Conservation (phyloP, 495 filamentous ascomycete species). For the Xylaria telfairii region DNA sequence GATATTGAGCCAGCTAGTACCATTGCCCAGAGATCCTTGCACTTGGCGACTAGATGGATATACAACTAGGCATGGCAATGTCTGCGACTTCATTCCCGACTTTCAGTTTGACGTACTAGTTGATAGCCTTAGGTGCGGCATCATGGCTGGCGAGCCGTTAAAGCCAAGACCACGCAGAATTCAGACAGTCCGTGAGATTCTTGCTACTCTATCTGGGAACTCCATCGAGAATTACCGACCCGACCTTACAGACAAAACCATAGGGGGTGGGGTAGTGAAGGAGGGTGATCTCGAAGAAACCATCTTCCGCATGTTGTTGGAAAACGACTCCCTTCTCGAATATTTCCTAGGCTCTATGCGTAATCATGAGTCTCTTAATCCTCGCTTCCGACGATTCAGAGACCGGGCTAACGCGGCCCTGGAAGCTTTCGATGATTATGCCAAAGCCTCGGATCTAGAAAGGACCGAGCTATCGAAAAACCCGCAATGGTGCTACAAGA, state of each 20-base stretch:
- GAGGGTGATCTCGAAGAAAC: slow-evolving; percentile 53
- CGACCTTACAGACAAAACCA: slow-evolving; percentile 43
- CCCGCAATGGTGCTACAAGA: slow-evolving; percentile 47
- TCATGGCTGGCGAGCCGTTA: slow-evolving; percentile 39
- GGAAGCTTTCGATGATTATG: slow-evolving; percentile 43
- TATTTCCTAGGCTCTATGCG: slow-evolving; percentile 47
- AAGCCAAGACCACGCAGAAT: slow-evolving; percentile 42
- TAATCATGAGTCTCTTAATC: slow-evolving; percentile 44
- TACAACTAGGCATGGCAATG: slow-evolving; percentile 49
- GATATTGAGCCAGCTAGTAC: slow-evolving; percentile 47
- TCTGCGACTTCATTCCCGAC: slow-evolving; percentile 48
- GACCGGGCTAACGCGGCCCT: slow-evolving; percentile 48
- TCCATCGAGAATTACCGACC: slow-evolving; percentile 46
- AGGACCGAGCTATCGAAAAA: slow-evolving; percentile 24
- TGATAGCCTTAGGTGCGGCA: slow-evolving; percentile 51
- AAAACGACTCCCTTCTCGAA: slow-evolving; percentile 51
- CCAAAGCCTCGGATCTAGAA: slow-evolving; percentile 30
- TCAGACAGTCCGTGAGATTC: slow-evolving; percentile 50
- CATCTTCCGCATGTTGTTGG: slow-evolving; percentile 54
- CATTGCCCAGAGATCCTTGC: slow-evolving; percentile 43
- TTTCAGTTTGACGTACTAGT: slow-evolving; percentile 53
- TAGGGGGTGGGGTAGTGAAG: slow-evolving; percentile 34
- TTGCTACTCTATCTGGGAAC: slow-evolving; percentile 44
- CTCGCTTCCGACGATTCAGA: slow-evolving; percentile 48
- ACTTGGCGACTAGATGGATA: slow-evolving; percentile 45